Base-by-base conservation (phyloP, 331 rosid species). In the Rhamnella rubrinervis region DNA sequence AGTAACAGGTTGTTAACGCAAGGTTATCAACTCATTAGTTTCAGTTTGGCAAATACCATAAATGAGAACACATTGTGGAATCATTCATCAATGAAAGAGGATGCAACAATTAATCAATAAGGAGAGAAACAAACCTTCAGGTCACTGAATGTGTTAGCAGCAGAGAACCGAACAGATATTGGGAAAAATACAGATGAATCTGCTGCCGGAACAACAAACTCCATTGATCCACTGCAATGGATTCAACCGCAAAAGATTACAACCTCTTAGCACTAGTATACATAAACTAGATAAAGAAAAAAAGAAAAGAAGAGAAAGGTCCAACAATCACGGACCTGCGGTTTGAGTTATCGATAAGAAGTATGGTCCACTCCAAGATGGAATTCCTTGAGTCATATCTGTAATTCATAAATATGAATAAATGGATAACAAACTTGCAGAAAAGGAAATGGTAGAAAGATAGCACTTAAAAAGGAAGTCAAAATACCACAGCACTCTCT, bases 311-410 rank as follows among this genome's bases (percentile, higher is more conserved):
- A 68, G 61, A 37, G 1, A 60, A 38, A 40, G 58, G 70, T 49
- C 39, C 25, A 68, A 59, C 25, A 49, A 56, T 20, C 57, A 11
- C 78, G 61, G 51, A 93, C 98, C 97, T 91, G 85, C 98, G 92
- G 83, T 91, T 93, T 51, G 98, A 91, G 76, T 87, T 75, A 79
- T 93, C 97, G 65, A 93, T 85, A 46, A 93, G 92, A 71, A 93
- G 91, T 69, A 93, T 86, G 59, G 97, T 84, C 98, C 98, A 93
- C 72, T 91, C 97, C 89, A 93, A 86, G 59, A 83, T 26, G 71
- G 96, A 87, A 83, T 89, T 93, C 87, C 97, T 87, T 1, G 96
- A 59, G 75, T 93, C 98, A 76, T 84, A 93, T 86, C 98, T 93
- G 81, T 78, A 77, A 69, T 55, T 50, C 76, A 73, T 73, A 55